Evolutionary conservation across 2,329 filamentous ascomycete species (phyloP), one percentile per base, ranked within the genome.

Genomic region (Alternaria tenuissima): DNA sequence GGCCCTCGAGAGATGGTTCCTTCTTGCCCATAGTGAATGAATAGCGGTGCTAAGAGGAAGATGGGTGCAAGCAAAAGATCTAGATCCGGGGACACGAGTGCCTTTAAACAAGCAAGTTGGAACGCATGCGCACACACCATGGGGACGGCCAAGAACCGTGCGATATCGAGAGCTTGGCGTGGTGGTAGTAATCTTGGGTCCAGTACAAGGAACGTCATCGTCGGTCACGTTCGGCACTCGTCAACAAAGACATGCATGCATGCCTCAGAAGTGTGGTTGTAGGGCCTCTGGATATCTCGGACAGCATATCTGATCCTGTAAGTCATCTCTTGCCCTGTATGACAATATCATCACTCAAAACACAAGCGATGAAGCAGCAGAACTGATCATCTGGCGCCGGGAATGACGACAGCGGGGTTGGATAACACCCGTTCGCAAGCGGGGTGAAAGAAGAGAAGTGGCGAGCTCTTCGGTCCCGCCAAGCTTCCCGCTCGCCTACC

Each of bases 11-110:
- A 41, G 74, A 70, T 41, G 70, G 68, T 63, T 76, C 70, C 62
- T 77, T 76, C 67, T 75, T 77, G 66, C 74, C 77, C 77, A 79
- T 79, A 43, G 48, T 70, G 70, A 71, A 64, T 67, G 65, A 62
- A 57, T 53, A 61, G 58, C 47, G 63, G 61, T 66, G 59, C 62
- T 66, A 67, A 70, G 64, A 65, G 67, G 67, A 58, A 69, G 57
- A 62, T 70, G 59, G 56, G 52, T 55, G 51, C 48, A 65, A 61
- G 75, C 71, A 73, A 75, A 65, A 64, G 71, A 70, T 68, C 64
- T 52, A 73, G 66, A 68, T 65, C 64, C 57, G 69, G 74, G 72
- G 70, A 65, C 55, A 61, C 62, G 49, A 57, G 61, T 61, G 54
- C 63, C 68, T 76, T 76, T 75, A 73, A 76, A 70, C 64, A 57